Conservation (phyloP, 768 basidiomycete genomes). For the Multifurca ochricompacta region DNA sequence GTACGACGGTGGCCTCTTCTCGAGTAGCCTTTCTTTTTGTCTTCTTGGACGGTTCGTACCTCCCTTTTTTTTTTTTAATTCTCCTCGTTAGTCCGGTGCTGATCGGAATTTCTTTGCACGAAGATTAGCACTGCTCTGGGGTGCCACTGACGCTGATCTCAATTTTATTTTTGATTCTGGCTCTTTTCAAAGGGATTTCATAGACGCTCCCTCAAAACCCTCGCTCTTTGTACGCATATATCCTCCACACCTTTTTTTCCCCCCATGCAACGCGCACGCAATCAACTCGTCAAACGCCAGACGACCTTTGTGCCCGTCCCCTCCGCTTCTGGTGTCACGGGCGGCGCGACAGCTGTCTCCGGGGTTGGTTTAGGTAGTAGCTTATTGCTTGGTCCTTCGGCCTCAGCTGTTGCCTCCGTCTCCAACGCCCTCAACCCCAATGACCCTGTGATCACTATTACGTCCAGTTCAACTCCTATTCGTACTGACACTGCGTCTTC, state of each 20-base stretch:
- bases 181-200: background rate
- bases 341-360: background rate
- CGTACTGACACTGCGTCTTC: background rate
- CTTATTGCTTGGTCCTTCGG: slow-evolving; percentile 3
- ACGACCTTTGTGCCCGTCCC: background rate
- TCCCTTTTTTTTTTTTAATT: background rate
- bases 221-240: slow-evolving; percentile 10
- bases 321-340: background rate
- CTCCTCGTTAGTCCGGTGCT: background rate
- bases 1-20: background rate
- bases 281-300: slow-evolving; percentile 10
- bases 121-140: background rate
- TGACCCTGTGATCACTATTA: background rate
- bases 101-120: background rate
- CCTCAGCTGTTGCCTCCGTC: background rate
- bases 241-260: background rate
- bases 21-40: background rate
- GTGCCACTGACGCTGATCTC: background rate
- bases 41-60: background rate
- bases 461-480: background rate
- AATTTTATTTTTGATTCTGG: background rate
- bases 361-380: background rate
- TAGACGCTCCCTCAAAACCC: slow-evolving; percentile 5
- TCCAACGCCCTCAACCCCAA: background rate
- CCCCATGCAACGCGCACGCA: slow-evolving; percentile 6